Percentiles rank a stretch among this genome's conserved stretches.
These are phyloP conservation scores for Leishmania amazonensis DNA, from an alignment of 208 protist genomes.

Conservation along the genomic window DNA sequence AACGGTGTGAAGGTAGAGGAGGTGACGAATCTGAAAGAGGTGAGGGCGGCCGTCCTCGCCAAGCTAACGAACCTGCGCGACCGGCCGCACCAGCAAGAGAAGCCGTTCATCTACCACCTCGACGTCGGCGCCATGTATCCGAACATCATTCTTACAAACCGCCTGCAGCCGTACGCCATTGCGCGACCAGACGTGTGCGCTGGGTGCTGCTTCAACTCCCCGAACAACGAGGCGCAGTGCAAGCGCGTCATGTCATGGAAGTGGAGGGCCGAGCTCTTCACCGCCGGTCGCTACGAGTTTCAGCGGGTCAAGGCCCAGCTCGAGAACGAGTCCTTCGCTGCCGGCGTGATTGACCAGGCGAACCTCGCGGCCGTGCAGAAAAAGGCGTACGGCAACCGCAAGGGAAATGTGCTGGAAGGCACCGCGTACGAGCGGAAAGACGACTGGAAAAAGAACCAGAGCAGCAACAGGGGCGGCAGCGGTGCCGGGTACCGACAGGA, in stretches of 20 bases:
- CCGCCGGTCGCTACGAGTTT: constrained; percentile 95
- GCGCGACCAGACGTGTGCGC: constrained; percentile 96
- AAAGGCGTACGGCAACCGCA: constrained; percentile 91
- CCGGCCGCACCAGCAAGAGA: constrained; percentile 71
- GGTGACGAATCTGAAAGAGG: constrained; percentile 95
- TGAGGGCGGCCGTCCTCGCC: constrained; percentile 61
- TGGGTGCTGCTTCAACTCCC: constrained; percentile 97
- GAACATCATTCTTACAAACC: constrained; percentile 99
- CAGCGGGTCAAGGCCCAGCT: constrained; percentile 96
- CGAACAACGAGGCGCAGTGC: constrained; percentile 94
- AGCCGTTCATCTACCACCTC: constrained; percentile 99
- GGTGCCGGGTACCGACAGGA: constrained; percentile 77
- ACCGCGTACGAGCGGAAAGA: constrained; percentile 83
- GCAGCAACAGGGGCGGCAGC: background rate
- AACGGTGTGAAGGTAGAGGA: constrained; percentile 85
- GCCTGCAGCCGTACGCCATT: constrained; percentile 98
- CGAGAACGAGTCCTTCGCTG: constrained; percentile 94
- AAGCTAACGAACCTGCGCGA: constrained; percentile 91
- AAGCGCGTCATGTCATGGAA: constrained; percentile 98
- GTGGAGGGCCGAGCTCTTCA: constrained; percentile 98
- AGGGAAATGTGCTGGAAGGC: constrained; percentile 91
- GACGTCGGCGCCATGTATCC: constrained; percentile 99
- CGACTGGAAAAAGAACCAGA: constrained; percentile 47
- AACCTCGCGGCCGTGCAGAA: constrained; percentile 89
- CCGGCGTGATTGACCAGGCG: constrained; percentile 76